Base-by-base conservation (phyloP, 2,329 filamentous ascomycete genomes). In the Ploettnerulaceae sp. region DNA sequence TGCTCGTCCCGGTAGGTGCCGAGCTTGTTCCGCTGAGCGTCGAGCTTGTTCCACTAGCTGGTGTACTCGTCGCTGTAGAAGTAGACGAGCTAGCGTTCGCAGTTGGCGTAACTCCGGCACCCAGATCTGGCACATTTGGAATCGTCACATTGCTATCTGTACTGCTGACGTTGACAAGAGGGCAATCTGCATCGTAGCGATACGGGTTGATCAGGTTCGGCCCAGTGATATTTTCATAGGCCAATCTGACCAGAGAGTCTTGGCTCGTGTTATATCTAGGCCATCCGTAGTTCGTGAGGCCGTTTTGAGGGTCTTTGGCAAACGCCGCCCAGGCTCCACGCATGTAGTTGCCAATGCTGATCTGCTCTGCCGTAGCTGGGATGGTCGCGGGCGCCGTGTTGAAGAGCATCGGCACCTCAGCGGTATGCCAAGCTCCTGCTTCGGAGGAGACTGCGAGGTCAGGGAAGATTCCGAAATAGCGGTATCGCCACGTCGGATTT, bases 291-390 rank as follows among this genome's bases (percentile, higher is more conserved):
- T 41, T 54, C 11, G 44, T 56, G 21, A 69, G 48, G 2, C 67
- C 67, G 14, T 62, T 54, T 7, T 45, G 46, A 1, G 68, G 65
- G 49, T 69, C 57, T 44, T 65, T 68, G 9, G 67, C 66, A 52
- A 70, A 70, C 1, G 65, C 55, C 0, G 66, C 61, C 65, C 67
- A 69, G 8, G 67, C 67, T 2, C 61, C 61, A n/a, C 64, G 59
- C 45, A 69, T 59, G 32, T 66, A 68, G 14, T 58, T 53, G 14
- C 55, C 62, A 5, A 68, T 57, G 7, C 46, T 51, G 24, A 57
- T 51, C 44, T 69, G 57, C 32, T 59, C 59, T 7, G 43, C 14
- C 0, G 63, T 66, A 18, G 60, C 53, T 1, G 53, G 41, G 1
- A 57, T 49, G 20, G 33, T 14, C 0, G 45, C 14, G 3, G 59